A percentile compares a stretch with the other conserved stretches of the same genome.
These are phyloP conservation scores for Alternaria viburni DNA, from an alignment of 2,329 filamentous ascomycete species.

Conservation along the genomic window DNA sequence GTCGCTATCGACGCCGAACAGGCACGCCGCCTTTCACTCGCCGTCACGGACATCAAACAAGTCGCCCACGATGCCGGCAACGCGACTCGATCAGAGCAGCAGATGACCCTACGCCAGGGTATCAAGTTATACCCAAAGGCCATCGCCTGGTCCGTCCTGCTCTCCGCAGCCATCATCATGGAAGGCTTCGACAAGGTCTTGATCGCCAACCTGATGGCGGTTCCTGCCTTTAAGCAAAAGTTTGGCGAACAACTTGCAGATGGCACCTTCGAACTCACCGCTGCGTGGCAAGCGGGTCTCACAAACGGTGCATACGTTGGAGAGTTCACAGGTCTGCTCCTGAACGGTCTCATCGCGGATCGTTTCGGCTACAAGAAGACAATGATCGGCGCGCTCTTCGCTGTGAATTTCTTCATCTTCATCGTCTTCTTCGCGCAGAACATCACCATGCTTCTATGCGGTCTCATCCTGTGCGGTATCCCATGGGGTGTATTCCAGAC, in stretches of 20 bases:
- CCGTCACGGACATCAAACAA: slow-evolving; percentile 35
- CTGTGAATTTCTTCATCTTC: slow-evolving; percentile 43
- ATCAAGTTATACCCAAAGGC: slow-evolving; percentile 86
- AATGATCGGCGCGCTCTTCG: slow-evolving; percentile 43
- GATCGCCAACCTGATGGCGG: slow-evolving; percentile 76
- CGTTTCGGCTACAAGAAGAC: slow-evolving; percentile 51
- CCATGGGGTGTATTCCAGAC: slow-evolving; percentile 58
- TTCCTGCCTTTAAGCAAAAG: slow-evolving; percentile 52
- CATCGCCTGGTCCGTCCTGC: slow-evolving; percentile 79
- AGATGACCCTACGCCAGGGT: slow-evolving; percentile 69
- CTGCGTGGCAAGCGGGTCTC: slow-evolving; percentile 55
- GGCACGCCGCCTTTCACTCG: slow-evolving; percentile 36
- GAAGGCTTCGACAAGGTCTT: slow-evolving; percentile 85
- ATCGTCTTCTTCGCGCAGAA: slow-evolving; percentile 46
- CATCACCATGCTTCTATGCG: slow-evolving; percentile 65
- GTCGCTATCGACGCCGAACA: slow-evolving; percentile 41
- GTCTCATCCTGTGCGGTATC: slow-evolving; percentile 59
- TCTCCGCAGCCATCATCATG: slow-evolving; percentile 89
- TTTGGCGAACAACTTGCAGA: slow-evolving; percentile 50
- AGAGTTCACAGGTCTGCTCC: slow-evolving; percentile 53
- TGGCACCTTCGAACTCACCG: slow-evolving; percentile 51
- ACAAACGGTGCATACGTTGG: slow-evolving; percentile 55
- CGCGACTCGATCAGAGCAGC: slow-evolving; percentile 54
- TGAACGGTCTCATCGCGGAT: slow-evolving; percentile 55
- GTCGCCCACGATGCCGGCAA: slow-evolving; percentile 40